Base-by-base conservation (phyloP, 108 stramenopile genomes). In the Cyclotella atomus region DNA sequence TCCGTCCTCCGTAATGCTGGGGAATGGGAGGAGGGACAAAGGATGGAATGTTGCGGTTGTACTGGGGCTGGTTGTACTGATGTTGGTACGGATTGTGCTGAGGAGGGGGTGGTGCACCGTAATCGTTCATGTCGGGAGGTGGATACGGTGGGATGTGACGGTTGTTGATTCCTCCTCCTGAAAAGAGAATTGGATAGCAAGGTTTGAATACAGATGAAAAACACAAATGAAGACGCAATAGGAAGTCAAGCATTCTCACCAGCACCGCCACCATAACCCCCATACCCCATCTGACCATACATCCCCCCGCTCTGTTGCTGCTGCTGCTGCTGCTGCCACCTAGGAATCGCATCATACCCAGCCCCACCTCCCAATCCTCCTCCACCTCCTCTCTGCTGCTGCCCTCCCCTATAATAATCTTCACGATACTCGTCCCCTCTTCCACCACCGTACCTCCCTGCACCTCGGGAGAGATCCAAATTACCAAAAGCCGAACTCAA, bases 101-200 rank as follows among this genome's bases (percentile, higher is more conserved):
- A 9, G 17, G 14, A 35, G 27, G 36, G 30, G 36, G 53, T 24
- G 49, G 47, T 9, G 49, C 21, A 2, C 68, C 68, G 27, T 70
- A 70, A 30, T 70, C 68, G 28, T 70, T 70, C 55, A 70, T 57
- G 38, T 55, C 68, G 10, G 68, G 68, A 25, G 68, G 36, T 17
- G 68, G 68, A 29, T 70, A 70, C 2, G 68, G 56, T 4, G 56
- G 43, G 12, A 70, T 55, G 41, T 57, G 36, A 2, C 64, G 45
- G 53, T 38, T 53, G 32, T 10, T 20, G 60, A 38, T 35, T 20
- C 20, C 36, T 21, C 28, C 36, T 1, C 36, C 60, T 61, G 36
- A 61, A 61, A 12, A 61, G 1, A 30, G 17, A 33, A 16, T 23
- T 33, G 29, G 16, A 19, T 2, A 6, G 10, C 0, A 2, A 10